Base-by-base conservation (phyloP, 768 basidiomycete species). In the Amanita muscaria region DNA sequence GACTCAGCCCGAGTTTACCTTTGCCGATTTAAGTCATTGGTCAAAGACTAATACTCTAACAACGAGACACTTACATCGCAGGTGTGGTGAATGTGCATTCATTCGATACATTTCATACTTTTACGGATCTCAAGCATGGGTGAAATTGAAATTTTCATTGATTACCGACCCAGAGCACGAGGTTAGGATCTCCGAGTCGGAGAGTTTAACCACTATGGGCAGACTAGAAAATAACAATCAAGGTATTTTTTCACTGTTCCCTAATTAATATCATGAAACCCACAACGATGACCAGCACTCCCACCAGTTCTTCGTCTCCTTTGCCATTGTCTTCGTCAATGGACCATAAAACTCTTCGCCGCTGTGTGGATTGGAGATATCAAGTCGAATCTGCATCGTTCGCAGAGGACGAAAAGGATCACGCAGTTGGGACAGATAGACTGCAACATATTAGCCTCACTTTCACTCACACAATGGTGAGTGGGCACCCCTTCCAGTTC, bases 341-440 rank as follows among this genome's bases (percentile, higher is more conserved):
- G 21, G 35, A 45, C 25, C 18, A 25, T 23, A 29, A 12, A 15
- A 4, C n/a, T 19, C 34, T 45, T 21, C 44, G 14, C 23, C 44
- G 36, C 24, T 45, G 44, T 18, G 12, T 45, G 44, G 35, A 45
- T 21, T 45, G 44, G 44, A 36, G 35, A 30, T 19, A 10, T 27
- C 11, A 44, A 16, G 33, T 36, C 21, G 42, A 44, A 25, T 27
- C 10, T 11, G 16, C 25, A 11, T 34, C 22, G 23, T 11, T 25
- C 34, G 16, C 44, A 25, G 43, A 30, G 16, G 5, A 14, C 24
- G 34, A 44, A 27, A 14, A 18, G n/a, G 42, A 27, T 32, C 14
- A 1, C 23, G 15, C 15, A 24, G 3, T 2, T 24, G 16, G n/a
- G 16, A 15, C 32, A 22, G 18, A 31, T 19, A 33, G 18, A 9